Evolutionary conservation across 2,329 filamentous ascomycete genomes (phyloP).

Genomic region (Leptographium flavum): DNA sequence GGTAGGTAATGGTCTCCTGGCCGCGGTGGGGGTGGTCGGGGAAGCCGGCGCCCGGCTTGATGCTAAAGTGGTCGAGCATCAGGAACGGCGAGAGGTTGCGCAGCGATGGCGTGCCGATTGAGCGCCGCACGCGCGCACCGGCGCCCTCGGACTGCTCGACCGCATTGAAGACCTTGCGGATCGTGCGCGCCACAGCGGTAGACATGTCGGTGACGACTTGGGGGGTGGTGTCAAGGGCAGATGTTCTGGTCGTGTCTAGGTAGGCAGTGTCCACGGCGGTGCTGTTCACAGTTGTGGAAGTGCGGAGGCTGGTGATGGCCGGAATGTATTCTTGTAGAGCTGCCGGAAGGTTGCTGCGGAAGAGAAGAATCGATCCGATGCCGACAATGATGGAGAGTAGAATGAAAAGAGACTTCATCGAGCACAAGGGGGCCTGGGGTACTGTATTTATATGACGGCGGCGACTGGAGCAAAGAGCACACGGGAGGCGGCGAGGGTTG

Average conservation of each 20-base stretch:
- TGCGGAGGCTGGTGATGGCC: conserved; percentile 13
- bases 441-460: background rate
- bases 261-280: background rate
- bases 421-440: background rate
- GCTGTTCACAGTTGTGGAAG: background rate
- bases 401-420: conserved; percentile 25
- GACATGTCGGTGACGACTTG: conserved; percentile 32
- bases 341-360: conserved; percentile 8
- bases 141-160: conserved; percentile 78
- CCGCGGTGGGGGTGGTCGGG: conserved; percentile 77
- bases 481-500: background rate
- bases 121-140: conserved; percentile 74
- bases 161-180: conserved; percentile 73
- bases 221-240: background rate
- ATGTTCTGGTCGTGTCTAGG: background rate
- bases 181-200: conserved; percentile 45
- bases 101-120: conserved; percentile 70
- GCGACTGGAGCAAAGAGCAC: background rate
- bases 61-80: conserved; percentile 88
- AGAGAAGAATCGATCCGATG: conserved; percentile 18
- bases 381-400: conserved; percentile 24
- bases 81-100: conserved; percentile 85
- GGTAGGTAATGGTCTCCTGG: conserved; percentile 79
- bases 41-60: conserved; percentile 71
- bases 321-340: conserved; percentile 18